Conservation (phyloP, 1,284 basidiomycete species). For the Fomitopsis schrenkii region DNA sequence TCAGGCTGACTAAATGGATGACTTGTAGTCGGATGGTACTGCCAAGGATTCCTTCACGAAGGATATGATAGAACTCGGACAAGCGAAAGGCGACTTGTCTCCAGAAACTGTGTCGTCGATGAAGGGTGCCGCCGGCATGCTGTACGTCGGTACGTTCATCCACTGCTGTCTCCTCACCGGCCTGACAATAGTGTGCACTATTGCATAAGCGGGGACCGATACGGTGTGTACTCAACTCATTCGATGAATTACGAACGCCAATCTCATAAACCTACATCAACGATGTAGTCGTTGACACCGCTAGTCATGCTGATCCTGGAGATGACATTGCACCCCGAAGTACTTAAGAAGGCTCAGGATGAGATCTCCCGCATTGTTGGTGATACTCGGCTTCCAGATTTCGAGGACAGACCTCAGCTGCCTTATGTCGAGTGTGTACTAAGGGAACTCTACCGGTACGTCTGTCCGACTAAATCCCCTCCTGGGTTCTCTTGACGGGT, state of each 20-base stretch:
- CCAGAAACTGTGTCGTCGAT: constrained; percentile 36
- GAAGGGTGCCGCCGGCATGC: constrained; percentile 64
- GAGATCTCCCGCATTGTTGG: constrained; percentile 11
- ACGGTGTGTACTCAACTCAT: not conserved
- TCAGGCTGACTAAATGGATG: not conserved
- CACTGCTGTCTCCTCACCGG: too few species aligned
- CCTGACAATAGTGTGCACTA: too few species aligned
- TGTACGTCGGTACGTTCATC: constrained; percentile 6
- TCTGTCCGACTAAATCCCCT: not conserved
- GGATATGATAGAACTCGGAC: constrained; percentile 33
- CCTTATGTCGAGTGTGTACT: constrained; percentile 7
- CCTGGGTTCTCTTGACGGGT: too few species aligned
- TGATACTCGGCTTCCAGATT: constrained; percentile 9
- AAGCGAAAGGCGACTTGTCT: constrained; percentile 13
- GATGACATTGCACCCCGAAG: constrained; percentile 12
- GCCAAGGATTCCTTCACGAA: constrained; percentile 45
- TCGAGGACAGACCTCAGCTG: constrained; percentile 9
- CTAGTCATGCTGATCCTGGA: constrained; percentile 9
- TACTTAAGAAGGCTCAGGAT: constrained; percentile 5
- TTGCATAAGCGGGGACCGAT: not conserved
- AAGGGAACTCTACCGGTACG: constrained; percentile 15
- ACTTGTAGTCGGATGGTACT: constrained; percentile 32
- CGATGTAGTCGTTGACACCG: constrained; percentile 23
- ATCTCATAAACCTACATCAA: not conserved
- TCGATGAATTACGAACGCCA: too few species aligned